These are phyloP conservation scores for Pseudopyricularia javanii DNA, from an alignment of 2,329 filamentous ascomycete genomes.

Conservation along the genomic window DNA sequence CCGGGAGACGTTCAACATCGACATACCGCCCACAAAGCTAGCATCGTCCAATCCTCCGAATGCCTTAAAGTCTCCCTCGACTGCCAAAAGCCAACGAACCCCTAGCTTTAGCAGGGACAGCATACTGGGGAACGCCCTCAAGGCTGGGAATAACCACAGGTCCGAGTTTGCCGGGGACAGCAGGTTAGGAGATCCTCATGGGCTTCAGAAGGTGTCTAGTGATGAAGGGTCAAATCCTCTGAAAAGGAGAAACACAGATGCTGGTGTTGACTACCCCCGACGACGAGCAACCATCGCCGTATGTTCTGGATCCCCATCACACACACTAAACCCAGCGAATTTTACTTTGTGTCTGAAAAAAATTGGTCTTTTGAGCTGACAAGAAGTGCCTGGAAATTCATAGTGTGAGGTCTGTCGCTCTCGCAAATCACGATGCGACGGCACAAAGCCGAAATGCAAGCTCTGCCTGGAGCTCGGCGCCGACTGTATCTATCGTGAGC, in stretches of 20 bases:
- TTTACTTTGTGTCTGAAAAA: background rate
- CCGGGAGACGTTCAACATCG: conserved; percentile 33
- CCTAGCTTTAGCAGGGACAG: conserved; percentile 41
- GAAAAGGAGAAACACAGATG: conserved; percentile 50
- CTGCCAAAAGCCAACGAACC: conserved; percentile 32
- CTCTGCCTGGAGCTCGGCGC: conserved; percentile 72
- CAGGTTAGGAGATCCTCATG: conserved; percentile 27
- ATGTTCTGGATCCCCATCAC: conserved; percentile 18
- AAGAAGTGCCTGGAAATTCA: background rate
- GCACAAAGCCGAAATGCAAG: conserved; percentile 71
- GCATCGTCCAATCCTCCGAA: conserved; percentile 24
- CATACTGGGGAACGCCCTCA: conserved; percentile 39
- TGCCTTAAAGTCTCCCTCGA: conserved; percentile 37
- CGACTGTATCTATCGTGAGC: conserved; percentile 75
- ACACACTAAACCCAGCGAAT: background rate
- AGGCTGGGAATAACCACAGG: conserved; percentile 42
- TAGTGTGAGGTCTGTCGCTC: conserved; percentile 75
- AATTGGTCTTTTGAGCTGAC: background rate
- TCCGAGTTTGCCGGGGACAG: conserved; percentile 24
- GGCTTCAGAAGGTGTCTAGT: conserved; percentile 31
- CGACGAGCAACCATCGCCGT: conserved; percentile 55
- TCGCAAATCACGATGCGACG: conserved; percentile 68
- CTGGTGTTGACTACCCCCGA: conserved; percentile 49
- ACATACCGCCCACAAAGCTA: conserved; percentile 33
- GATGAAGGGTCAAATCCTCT: conserved; percentile 46